Evolutionary conservation across 805 yeast genomes (phyloP).

Genomic region (Hanseniaspora lindneri): DNA sequence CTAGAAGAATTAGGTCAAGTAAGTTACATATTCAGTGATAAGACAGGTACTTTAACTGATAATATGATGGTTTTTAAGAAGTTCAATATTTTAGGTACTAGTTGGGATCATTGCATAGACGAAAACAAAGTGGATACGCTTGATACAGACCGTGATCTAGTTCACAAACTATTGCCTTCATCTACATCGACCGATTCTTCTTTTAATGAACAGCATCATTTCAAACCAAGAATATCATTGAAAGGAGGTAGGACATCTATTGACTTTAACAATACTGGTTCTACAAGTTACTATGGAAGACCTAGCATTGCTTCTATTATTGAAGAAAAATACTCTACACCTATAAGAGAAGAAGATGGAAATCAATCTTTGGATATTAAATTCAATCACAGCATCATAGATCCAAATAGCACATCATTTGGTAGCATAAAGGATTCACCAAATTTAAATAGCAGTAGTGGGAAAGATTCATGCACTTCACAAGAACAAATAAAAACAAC

Average conservation of each 20-base stretch:
- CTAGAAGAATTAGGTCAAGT: conserved; percentile 96
- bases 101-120: conserved; percentile 77
- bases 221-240: conserved; percentile 1
- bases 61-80: conserved; percentile 87
- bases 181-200: background rate
- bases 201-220: background rate
- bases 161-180: conserved; percentile 16
- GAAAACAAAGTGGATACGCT: conserved; percentile 17
- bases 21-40: conserved; percentile 85
- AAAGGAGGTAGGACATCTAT: conserved; percentile 27
- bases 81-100: conserved; percentile 72
- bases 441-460: background rate
- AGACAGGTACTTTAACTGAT: conserved; percentile 94
- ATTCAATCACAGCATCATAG: conserved; percentile 6
- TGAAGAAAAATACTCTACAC: conserved; percentile 11
- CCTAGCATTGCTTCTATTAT: conserved; percentile 46
- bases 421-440: background rate
- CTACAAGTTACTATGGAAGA: conserved; percentile 37
- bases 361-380: conserved; percentile 2
- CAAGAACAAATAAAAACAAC: conserved; percentile 39
- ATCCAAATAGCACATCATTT: background rate
- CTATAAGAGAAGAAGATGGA: conserved; percentile 11
- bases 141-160: conserved; percentile 19
- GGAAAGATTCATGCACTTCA: background rate
- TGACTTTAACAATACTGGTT: conserved; percentile 34